These are phyloP conservation scores for Pseudodiploospora longispora DNA, from an alignment of 2,329 filamentous ascomycete genomes.

Conservation along the genomic window DNA sequence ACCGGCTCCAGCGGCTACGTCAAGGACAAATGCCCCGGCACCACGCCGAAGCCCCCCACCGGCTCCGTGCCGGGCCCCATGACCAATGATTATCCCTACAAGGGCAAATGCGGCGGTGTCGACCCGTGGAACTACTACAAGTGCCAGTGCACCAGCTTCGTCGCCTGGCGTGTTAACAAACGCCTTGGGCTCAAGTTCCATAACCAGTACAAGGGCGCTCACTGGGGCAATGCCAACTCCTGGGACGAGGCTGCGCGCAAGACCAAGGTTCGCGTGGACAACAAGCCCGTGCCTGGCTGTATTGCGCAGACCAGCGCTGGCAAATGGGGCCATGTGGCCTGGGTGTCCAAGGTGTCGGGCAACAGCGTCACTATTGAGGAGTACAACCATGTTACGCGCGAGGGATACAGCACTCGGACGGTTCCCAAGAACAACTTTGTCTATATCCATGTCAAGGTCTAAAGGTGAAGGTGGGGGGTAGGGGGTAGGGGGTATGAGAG, in stretches of 20 bases:
- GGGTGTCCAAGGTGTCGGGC: slow-evolving; percentile 10
- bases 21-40: slow-evolving; percentile 1
- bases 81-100: slow-evolving; percentile 15
- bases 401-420: slow-evolving; percentile 11
- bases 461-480: no score
- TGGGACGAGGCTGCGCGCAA: slow-evolving; percentile 13
- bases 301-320: slow-evolving; percentile 12
- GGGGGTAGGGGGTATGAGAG: no score
- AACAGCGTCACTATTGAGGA: slow-evolving; percentile 13
- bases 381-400: slow-evolving; percentile 10
- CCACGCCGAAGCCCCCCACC: slow-evolving; percentile 1
- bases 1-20: slow-evolving; percentile 8
- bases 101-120: slow-evolving; percentile 9
- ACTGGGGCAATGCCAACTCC: slow-evolving; percentile 14
- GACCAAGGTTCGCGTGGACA: slow-evolving; percentile 8
- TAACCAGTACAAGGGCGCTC: slow-evolving; percentile 13
- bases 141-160: slow-evolving; percentile 15
- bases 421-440: slow-evolving; percentile 11
- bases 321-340: slow-evolving; percentile 11
- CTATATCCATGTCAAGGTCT: slow-evolving; percentile 13
- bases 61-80: slow-evolving; percentile 7
- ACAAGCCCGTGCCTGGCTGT: slow-evolving; percentile 8
- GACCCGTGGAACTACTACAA: slow-evolving; percentile 13
- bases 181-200: slow-evolving; percentile 13
- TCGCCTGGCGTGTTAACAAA: slow-evolving; percentile 15